Evolutionary conservation across 2,329 filamentous ascomycete genomes (phyloP).

Genomic region (Tolypocladium sp.): DNA sequence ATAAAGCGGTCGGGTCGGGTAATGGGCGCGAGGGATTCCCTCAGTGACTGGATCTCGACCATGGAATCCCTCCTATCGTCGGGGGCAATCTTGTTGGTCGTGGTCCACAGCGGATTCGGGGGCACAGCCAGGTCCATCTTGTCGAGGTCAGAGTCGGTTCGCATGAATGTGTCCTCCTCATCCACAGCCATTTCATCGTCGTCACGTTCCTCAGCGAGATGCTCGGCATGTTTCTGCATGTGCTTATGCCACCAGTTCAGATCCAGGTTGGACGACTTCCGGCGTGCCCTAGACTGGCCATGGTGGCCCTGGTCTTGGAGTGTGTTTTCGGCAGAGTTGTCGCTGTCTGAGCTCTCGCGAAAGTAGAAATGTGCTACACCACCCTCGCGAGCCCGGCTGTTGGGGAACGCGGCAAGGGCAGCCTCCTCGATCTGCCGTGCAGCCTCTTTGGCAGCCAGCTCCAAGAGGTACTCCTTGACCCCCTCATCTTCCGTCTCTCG

Average conservation of each 20-base stretch:
- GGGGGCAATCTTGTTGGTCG: constrained; percentile 20
- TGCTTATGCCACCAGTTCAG: constrained; percentile 69
- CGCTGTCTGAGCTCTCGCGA: constrained; percentile 52
- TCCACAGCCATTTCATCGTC: constrained; percentile 14
- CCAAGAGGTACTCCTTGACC: constrained; percentile 67
- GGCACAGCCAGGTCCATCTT: constrained; percentile 30
- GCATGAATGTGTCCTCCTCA: constrained; percentile 16
- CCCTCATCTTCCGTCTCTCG: constrained; percentile 67
- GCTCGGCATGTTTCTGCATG: constrained; percentile 69
- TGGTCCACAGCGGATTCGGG: constrained; percentile 33
- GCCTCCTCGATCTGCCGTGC: constrained; percentile 72
- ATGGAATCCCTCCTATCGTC: constrained; percentile 17
- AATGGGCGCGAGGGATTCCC: constrained; percentile 14
- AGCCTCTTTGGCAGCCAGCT: constrained; percentile 70
- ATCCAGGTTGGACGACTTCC: constrained; percentile 54
- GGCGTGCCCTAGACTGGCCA: constrained; percentile 27
- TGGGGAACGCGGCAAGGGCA: constrained; percentile 67
- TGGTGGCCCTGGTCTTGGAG: constrained; percentile 19
- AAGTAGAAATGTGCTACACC: constrained; percentile 64
- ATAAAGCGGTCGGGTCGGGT: constrained; percentile 12
- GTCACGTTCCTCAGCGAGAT: constrained; percentile 41
- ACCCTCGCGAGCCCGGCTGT: constrained; percentile 59
- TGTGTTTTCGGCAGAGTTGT: constrained; percentile 32
- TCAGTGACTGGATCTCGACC: constrained; percentile 9
- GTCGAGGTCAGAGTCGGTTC: constrained; percentile 32